phyloP scores from a whole-genome alignment of 495 filamentous ascomycete species.

The Talaromyces ruber region DNA sequence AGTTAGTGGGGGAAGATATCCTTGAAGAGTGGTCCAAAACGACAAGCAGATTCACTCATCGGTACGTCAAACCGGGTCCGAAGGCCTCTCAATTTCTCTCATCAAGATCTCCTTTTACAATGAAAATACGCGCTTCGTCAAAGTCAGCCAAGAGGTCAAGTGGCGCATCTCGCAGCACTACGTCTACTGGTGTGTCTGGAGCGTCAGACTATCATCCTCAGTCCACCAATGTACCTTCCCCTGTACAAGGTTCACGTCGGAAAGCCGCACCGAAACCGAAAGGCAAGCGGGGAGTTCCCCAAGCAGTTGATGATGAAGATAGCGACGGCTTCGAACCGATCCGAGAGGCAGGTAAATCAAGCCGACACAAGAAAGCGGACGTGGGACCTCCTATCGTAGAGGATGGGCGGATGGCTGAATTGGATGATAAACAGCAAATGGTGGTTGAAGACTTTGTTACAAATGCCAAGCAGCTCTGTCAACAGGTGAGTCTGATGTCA shows the following conservation, averaged over 20 bases:
- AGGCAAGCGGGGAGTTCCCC: conserved; percentile 19
- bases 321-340: conserved; percentile 59
- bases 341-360: conserved; percentile 29
- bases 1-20: conserved; percentile 53
- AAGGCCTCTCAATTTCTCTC: conserved; percentile 43
- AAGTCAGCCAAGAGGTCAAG: conserved; percentile 29
- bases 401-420: conserved; percentile 52
- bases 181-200: conserved; percentile 16
- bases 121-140: conserved; percentile 51
- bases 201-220: conserved; percentile 36
- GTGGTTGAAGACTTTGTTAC: conserved; percentile 59
- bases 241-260: conserved; percentile 40
- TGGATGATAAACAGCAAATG: conserved; percentile 51
- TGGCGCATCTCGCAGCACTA: neutral
- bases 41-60: conserved; percentile 48
- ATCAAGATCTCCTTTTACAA: conserved; percentile 43
- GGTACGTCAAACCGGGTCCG: conserved; percentile 51
- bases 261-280: conserved; percentile 25
- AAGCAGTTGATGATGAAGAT: conserved; percentile 34
- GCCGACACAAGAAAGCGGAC: conserved; percentile 24
- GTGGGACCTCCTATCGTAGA: conserved; percentile 65
- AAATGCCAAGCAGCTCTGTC: conserved; percentile 54
- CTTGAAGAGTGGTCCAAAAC: conserved; percentile 49
- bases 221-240: conserved; percentile 85
- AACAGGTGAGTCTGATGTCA: conserved; percentile 30